Evolutionary conservation across 768 basidiomycete genomes (phyloP).

Genomic region (Vararia minispora): DNA sequence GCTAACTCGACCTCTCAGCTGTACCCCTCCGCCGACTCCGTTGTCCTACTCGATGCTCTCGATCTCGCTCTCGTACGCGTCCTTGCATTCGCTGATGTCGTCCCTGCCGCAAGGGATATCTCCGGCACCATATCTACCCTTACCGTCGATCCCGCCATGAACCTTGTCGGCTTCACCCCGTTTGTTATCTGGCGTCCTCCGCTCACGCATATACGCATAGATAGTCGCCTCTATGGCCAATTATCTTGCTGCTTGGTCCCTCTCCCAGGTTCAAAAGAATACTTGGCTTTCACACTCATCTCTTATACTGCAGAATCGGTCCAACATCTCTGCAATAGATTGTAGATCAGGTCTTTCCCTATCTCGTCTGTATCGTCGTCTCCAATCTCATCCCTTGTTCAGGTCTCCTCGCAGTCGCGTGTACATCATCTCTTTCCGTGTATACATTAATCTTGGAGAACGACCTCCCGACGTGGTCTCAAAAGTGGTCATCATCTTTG

Average conservation of each 20-base stretch:
- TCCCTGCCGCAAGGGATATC: conserved; percentile 42
- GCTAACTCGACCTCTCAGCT: conserved; percentile 31
- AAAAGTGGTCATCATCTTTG: conserved; percentile 65
- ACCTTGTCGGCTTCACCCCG: conserved; percentile 45
- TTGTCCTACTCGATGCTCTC: conserved; percentile 64
- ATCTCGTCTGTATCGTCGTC: neutral
- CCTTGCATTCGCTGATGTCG: conserved; percentile 73
- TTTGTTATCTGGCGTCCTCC: conserved; percentile 1
- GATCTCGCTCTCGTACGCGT: conserved; percentile 54
- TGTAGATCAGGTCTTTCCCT: conserved; percentile 55
- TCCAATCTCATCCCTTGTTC: conserved; percentile 19
- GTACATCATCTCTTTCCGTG: conserved; percentile 46
- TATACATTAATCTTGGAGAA: conserved; percentile 73
- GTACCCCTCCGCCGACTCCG: conserved; percentile 58
- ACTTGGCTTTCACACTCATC: conserved; percentile 79
- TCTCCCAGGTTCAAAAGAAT: conserved; percentile 51
- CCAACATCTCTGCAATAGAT: conserved; percentile 50
- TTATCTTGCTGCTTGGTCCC: conserved; percentile 69
- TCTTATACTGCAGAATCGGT: conserved; percentile 46
- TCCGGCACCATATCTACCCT: conserved; percentile 44
- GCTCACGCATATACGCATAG: conserved; percentile 24
- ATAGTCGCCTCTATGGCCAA: conserved; percentile 61
- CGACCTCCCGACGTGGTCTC: conserved; percentile 74
- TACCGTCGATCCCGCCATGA: conserved; percentile 68
- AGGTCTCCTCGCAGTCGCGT: conserved; percentile 73